Conservation (phyloP, 2,329 filamentous ascomycete genomes). For the Diaporthe citri region DNA sequence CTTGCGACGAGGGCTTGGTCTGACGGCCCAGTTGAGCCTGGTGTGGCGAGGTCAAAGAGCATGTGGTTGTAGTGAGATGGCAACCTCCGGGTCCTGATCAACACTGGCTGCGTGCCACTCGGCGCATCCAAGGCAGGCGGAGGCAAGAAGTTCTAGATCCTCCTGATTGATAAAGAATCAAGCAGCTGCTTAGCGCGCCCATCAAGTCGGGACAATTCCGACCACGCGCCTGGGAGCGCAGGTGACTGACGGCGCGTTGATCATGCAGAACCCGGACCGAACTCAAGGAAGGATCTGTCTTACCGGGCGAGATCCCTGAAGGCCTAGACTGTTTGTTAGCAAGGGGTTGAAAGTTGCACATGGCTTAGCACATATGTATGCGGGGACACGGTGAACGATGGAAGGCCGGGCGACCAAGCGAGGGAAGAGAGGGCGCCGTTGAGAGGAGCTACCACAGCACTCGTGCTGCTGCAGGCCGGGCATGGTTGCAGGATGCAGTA, state of each 20-base stretch:
- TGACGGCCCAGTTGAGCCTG: not conserved
- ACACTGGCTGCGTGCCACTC: slow-evolving; percentile 4
- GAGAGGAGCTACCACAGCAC: not conserved
- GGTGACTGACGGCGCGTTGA: not conserved
- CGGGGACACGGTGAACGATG: not conserved
- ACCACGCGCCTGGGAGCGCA: not conserved
- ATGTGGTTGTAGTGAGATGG: not conserved
- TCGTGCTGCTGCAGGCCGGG: slow-evolving; percentile 1
- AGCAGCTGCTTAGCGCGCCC: slow-evolving; percentile 30
- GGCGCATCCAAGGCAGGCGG: not conserved
- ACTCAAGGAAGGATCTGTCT: slow-evolving; percentile 22
- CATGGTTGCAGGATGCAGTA: not conserved
- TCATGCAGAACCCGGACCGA: slow-evolving; percentile 23
- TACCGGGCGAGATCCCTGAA: slow-evolving; percentile 51
- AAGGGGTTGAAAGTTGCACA: slow-evolving; percentile 28
- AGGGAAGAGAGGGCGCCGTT: not conserved
- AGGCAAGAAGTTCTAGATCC: not conserved
- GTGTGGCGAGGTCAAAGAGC: not conserved
- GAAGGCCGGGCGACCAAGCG: not conserved
- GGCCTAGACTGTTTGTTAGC: slow-evolving; percentile 46
- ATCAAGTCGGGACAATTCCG: slow-evolving; percentile 15
- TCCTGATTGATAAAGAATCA: not conserved
- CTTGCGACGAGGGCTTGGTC: slow-evolving; percentile 3
- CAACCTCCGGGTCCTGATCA: not conserved
- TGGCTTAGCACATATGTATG: not conserved